Evolutionary conservation across 2,329 filamentous ascomycete species (phyloP), one percentile per base, ranked within the genome.

Genomic region (Fusarium haematococcum): DNA sequence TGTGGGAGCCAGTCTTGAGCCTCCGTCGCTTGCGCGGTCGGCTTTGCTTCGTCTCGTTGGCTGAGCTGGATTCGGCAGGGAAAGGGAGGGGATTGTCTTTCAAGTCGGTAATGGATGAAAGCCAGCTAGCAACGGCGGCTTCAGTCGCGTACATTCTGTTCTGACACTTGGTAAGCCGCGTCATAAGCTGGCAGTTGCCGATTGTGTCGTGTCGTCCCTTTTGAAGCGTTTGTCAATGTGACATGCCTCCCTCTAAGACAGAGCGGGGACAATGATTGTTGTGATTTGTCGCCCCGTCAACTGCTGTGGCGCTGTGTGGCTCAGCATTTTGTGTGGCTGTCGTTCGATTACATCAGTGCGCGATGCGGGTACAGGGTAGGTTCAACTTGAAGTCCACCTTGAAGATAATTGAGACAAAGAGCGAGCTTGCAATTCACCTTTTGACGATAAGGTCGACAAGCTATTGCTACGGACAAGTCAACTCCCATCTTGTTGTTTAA

Each of bases 31-130:
- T 57, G 37, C 23, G 23, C 58, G 37, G 48, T 37, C 58, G 37
- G 52, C 37, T 39, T 56, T 67, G 45, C 13, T 43, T 43, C n/a
- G 41, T 52, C 33, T 39, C 20, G 33, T 41, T 37, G 50, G 11
- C 61, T 63, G 45, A 23, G 35, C 50, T 50, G 50, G 33, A 52
- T 32, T 64, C 61, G 37, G 33, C 32, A n/a, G 20, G 48, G 50
- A 54, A 30, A 32, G 57, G 48, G 27, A 63, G 65, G 62, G 65
- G 35, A 57, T 63, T 35, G 58, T 63, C 20, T n/a, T 62, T 32
- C 43, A 39, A 62, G 48, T 67, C 50, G 57, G 58, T 43, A 16
- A 58, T 33, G 35, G 48, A 67, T 56, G 48, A 67, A 58, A 67
- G 65, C 58, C 58, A 63, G 30, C 48, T 35, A 45, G 59, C 16